Base-by-base conservation (phyloP, 202 grass and related monocot genomes). In the Panicum virgatum region DNA sequence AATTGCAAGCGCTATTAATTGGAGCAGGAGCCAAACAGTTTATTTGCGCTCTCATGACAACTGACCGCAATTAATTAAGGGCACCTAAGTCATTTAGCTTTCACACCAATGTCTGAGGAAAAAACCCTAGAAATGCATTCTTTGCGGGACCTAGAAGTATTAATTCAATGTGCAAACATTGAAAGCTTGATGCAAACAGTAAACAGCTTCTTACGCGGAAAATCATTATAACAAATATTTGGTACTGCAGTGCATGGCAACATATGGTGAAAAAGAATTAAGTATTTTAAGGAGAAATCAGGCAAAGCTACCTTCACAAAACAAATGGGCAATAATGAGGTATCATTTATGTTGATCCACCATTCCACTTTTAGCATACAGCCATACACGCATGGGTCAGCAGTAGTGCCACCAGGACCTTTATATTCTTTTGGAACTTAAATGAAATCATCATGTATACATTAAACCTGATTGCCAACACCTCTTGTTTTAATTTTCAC, bases 311-410 rank as follows among this genome's bases (percentile, higher is more conserved):
- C 22, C 19, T 20, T 26, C 13, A 68, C 26, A 83, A 4, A 32
- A 84, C 13, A 69, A 69, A 60, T 27, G 57, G 25, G 32, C 50
- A 57, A 74, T 36, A 42, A 68, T 58, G 29, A 68, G 66, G 29
- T 19, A 69, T 27, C 22, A 51, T 51, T 75, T 76, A 56, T 69
- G 18, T 8, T 66, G 25, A 19, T 22, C 13, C 5, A n/a, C n/a
- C n/a, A n/a, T n/a, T n/a, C n/a, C n/a, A 80, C 6, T 66, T 14
- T 63, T 56, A 66, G 37, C 25, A 57, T 23, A n/a, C n/a, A n/a
- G n/a, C n/a, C n/a, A n/a, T n/a, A 34, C 32, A 34, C 32, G 3
- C 22, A 25, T 57, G 22, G 14, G 1, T 57, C 62, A 80, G 56
- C 37, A 45, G 25, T 59, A 8, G 13, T 34, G 1, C 66, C 23